Conservation (phyloP, 2,329 filamentous ascomycete species). For the Talaromyces islandicus region DNA sequence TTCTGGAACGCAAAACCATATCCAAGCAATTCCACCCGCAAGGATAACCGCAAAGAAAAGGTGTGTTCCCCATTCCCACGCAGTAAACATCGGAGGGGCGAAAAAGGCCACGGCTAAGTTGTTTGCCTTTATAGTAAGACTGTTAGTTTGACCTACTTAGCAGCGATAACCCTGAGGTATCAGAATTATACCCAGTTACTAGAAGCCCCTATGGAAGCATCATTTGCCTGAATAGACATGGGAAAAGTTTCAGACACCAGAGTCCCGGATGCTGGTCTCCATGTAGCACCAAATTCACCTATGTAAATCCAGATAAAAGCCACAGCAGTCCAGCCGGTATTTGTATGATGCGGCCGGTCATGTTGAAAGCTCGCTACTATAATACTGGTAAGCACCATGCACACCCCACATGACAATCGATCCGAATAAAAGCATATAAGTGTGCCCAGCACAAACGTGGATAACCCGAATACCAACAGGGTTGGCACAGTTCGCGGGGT, state of each 20-base stretch:
- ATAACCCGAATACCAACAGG: too few species aligned
- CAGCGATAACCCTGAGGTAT: too few species aligned
- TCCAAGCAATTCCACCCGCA: slow-evolving; percentile 41
- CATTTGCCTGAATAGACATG: slow-evolving; percentile 55
- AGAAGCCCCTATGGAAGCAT: slow-evolving; percentile 58
- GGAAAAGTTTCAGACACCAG: slow-evolving; percentile 55
- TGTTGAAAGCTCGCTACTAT: slow-evolving; percentile 49
- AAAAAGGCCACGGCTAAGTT: slow-evolving; percentile 60
- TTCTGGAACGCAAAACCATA: slow-evolving; percentile 48
- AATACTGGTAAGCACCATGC: slow-evolving; percentile 47
- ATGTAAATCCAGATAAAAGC: slow-evolving; percentile 59
- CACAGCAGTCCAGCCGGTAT: slow-evolving; percentile 49
- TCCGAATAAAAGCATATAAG: slow-evolving; percentile 37
- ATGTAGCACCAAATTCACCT: slow-evolving; percentile 55
- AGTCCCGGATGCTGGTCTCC: slow-evolving; percentile 47
- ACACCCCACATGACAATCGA: slow-evolving; percentile 40
- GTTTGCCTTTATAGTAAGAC: slow-evolving; percentile 32
- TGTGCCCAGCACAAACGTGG: too few species aligned
- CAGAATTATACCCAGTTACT: slow-evolving; percentile 47
- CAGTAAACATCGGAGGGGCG: slow-evolving; percentile 58
- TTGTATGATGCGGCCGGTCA: slow-evolving; percentile 46
- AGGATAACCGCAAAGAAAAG: slow-evolving; percentile 54
- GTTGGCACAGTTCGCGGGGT: too few species aligned
- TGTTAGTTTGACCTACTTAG: too few species aligned
- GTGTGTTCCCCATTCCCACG: slow-evolving; percentile 49